Evolutionary conservation across 2,329 filamentous ascomycete species (phyloP).

Genomic region (Diplodia seriata): DNA sequence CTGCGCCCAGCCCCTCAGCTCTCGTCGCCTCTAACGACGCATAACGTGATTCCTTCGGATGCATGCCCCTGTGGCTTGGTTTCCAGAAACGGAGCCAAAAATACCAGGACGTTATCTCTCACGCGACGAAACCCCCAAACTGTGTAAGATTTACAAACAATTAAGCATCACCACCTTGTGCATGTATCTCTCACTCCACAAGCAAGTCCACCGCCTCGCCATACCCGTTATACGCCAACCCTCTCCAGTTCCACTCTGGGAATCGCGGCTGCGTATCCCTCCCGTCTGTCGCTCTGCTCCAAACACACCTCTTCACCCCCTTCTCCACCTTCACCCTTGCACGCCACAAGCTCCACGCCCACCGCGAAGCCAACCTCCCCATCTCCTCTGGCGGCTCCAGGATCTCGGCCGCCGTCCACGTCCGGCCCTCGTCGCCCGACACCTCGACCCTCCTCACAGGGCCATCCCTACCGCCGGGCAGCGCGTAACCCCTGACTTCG

Average conservation of each 20-base stretch:
- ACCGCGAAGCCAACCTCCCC: slow-evolving; percentile 48
- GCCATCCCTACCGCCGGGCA: slow-evolving; percentile 61
- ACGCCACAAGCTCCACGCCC: slow-evolving; percentile 66
- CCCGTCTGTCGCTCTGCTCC: slow-evolving; percentile 62
- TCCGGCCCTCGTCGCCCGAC: slow-evolving; percentile 55
- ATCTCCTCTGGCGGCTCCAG: slow-evolving; percentile 29
- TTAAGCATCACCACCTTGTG: not conserved
- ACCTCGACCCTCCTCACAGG: slow-evolving; percentile 63
- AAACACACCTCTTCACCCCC: slow-evolving; percentile 53
- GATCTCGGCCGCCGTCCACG: slow-evolving; percentile 58
- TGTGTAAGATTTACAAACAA: not conserved
- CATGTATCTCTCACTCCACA: slow-evolving; percentile 41
- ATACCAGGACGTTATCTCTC: not conserved
- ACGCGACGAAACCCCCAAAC: no score
- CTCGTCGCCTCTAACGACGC: not conserved
- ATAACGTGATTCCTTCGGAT: not conserved
- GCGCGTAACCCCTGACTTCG: slow-evolving; percentile 62
- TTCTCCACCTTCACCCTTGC: slow-evolving; percentile 52
- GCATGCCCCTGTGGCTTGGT: not conserved
- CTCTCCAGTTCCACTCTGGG: slow-evolving; percentile 64
- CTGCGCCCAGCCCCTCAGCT: not conserved
- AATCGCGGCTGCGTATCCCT: slow-evolving; percentile 59
- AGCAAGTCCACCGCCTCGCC: slow-evolving; percentile 60
- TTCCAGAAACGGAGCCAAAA: not conserved
- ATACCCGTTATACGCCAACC: slow-evolving; percentile 67